Percentiles rank a stretch among this genome's conserved stretches.
phyloP scores from a whole-genome alignment of 1,139 yeast species.

The Sugiyamaella xylanicola region DNA sequence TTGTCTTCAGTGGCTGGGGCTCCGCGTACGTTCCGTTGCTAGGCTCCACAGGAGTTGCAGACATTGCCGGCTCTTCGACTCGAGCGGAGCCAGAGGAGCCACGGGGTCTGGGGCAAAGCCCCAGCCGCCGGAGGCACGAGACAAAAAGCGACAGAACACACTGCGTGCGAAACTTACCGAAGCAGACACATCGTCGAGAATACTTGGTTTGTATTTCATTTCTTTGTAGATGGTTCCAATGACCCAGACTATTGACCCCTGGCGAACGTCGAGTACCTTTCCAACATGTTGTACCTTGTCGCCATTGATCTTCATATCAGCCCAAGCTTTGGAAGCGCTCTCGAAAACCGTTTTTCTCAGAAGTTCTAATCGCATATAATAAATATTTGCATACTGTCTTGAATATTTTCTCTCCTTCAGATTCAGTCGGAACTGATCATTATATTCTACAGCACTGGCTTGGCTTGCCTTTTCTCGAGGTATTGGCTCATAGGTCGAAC shows the following conservation, averaged over 20 bases:
- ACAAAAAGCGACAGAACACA: no score
- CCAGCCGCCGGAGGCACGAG: neutral
- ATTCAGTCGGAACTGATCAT: constrained; percentile 28
- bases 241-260: constrained; percentile 79
- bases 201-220: constrained; percentile 80
- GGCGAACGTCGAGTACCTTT: constrained; percentile 75
- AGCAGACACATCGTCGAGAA: constrained; percentile 74
- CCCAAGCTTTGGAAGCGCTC: constrained; percentile 55
- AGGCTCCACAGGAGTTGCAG: no score
- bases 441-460: constrained; percentile 21
- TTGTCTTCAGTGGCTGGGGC: neutral
- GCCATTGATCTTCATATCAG: constrained; percentile 46
- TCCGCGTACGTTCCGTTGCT: no score
- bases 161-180: no score
- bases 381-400: constrained; percentile 74
- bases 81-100: no score
- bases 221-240: constrained; percentile 88
- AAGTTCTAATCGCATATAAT: constrained; percentile 60
- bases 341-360: constrained; percentile 58
- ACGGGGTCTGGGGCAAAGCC: neutral
- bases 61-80: no score
- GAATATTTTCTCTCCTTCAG: constrained; percentile 54
- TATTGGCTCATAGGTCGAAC: neutral
- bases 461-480: constrained; percentile 18
- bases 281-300: constrained; percentile 47